Base-by-base conservation (phyloP, 176 grass and related monocot genomes). In the Cenchrus americanus region DNA sequence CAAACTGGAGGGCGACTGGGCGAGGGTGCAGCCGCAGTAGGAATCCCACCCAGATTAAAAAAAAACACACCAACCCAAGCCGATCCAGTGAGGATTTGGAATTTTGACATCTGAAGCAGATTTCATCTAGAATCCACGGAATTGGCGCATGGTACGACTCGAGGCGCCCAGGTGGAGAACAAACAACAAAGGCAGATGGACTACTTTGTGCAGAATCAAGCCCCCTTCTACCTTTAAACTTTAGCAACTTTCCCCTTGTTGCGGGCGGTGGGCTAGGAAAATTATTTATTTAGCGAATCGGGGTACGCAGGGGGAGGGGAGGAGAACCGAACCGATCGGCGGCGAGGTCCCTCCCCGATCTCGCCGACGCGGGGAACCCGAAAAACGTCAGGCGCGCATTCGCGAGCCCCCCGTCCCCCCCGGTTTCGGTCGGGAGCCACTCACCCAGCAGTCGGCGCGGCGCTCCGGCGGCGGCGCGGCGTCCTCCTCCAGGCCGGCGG, bases 381-480 rank as follows among this genome's bases (percentile, higher is more conserved):
- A 37, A n/a, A n/a, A n/a, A 6, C 72, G 17, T 7, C 19, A 24
- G 49, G 15, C 69, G 8, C 69, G 0, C n/a, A 50, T 27, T 48
- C 0, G 7, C 69, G 1, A 13, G 26, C 34, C 34, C 34, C 34
- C 34, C 1, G n/a, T n/a, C 34, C 4, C 34, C 34, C 43, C 37
- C 41, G 37, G 41, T 17, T 21, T 55, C 53, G 53, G 2, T 55
- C 53, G 17, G 53, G 34, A 6, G 21, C 0, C 14, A 66, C 86
- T 84, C 62, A 89, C 87, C 82, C 60, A 75, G 76, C 10, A 89
- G 47, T 75, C 81, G 6, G 51, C 69, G 60, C 48, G 43, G 75
- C 60, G 50, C 21, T 26, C 40, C 75, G 75, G 51, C 47, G 18
- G 50, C 50, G 60, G 57, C 40, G n/a, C 6, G 10, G 44, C n/a